Evolutionary conservation across 805 yeast genomes (phyloP), one percentile per base, ranked within the genome.

Genomic region (Candida coleopterorum): DNA sequence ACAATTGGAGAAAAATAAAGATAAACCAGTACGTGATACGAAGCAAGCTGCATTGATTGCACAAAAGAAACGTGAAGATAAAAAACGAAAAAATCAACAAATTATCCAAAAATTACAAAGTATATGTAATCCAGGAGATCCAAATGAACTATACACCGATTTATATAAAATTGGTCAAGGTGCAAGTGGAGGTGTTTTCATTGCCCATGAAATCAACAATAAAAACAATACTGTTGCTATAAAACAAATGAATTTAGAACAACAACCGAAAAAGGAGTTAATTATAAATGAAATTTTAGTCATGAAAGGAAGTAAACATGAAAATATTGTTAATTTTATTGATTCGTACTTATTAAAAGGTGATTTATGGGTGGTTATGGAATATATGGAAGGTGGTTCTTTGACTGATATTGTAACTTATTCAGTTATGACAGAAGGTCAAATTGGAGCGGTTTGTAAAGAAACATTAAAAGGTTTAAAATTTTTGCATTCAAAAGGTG

Each of bases 311-410:
- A 77, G 88, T 36, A 79, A 76, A 49, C 98, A 93, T 57, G 77
- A 78, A 34, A 93, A 93, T 55, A 93, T 93, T 60, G 98, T 93
- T 40, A 93, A 93, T 58, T 93, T 86, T 56, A 78, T 90, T 42
- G 95, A 90, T 53, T 79, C 96, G 0, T 93, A 80, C 56, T 56
- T 85, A 36, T 63, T 85, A 39, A 79, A 76, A 41, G 85, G 85
- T 30, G 88, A 83, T 48, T 68, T 93, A 38, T 93, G 98, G 98
- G 97, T 93, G 8, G 79, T 93, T 15, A 93, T 93, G 98, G 98
- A 93, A 61, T 93, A 86, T 56, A 93, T 93, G 98, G 97, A 93
- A 58, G 98, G 98, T 43, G 98, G 98, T 2, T 82, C 95, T 0
- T 69, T 93, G 48, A 90, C 98, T 0, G 98, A 93, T 62, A 90